These are phyloP conservation scores for Talaromyces amestolkiae DNA, from an alignment of 2,329 filamentous ascomycete genomes.

Conservation along the genomic window DNA sequence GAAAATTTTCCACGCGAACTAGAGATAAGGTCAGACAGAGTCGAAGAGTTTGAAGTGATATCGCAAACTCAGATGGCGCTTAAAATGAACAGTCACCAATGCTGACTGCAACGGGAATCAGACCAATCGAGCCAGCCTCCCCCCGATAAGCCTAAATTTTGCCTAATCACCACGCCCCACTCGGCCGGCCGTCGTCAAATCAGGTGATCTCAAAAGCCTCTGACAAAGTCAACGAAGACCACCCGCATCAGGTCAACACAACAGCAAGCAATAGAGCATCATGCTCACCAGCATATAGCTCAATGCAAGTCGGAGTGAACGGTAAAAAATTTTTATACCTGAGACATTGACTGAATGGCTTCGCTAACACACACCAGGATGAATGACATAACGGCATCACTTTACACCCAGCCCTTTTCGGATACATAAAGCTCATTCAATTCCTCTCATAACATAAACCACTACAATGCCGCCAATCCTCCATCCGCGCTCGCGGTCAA, in stretches of 20 bases:
- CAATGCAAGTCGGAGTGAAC: slow-evolving; percentile 8
- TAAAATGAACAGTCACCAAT: neutral
- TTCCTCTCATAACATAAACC: slow-evolving; percentile 1
- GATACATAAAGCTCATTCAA: slow-evolving; percentile 4
- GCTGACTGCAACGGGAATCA: neutral
- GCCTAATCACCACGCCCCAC: slow-evolving; percentile 7
- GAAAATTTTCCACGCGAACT: neutral
- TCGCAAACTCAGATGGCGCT: neutral
- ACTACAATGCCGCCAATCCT: slow-evolving; percentile 73
- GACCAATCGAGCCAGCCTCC: slow-evolving; percentile 6
- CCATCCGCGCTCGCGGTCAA: slow-evolving; percentile 89
- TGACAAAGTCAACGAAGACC: neutral
- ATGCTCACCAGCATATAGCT: slow-evolving; percentile 11
- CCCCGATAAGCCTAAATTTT: slow-evolving; percentile 13
- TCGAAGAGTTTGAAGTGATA: too few species aligned
- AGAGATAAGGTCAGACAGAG: neutral
- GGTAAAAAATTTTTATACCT: neutral
- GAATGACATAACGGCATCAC: slow-evolving; percentile 1
- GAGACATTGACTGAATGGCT: neutral
- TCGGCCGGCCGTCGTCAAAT: neutral
- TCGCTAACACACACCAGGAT: neutral
- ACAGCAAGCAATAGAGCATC: slow-evolving; percentile 16
- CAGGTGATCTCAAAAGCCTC: slow-evolving; percentile 13
- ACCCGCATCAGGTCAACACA: neutral
- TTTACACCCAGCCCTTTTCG: neutral